Base-by-base conservation (phyloP, 257 asterid genomes). In the Salvia hispanica region DNA sequence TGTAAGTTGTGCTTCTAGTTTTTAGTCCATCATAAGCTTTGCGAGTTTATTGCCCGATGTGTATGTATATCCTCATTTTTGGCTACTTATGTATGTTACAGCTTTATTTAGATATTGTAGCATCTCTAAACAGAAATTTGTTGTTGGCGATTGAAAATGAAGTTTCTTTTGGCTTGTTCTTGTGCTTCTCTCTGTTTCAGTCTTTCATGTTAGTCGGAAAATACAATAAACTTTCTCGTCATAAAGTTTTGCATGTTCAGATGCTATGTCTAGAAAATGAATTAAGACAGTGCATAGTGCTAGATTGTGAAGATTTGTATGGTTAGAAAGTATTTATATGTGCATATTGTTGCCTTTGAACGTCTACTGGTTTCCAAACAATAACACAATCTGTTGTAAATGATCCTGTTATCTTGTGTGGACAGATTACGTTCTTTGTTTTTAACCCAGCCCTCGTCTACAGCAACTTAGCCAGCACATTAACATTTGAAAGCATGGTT, bases 391-490 rank as follows among this genome's bases (percentile, higher is more conserved):
- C 1, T 36, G n/a, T 44, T n/a, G 21, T 15, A 13, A 40, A 52
- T 34, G 15, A 48, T 33, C 66, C 42, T 40, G 54, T 46, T 47
- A 28, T 62, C 36, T 53, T 56, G 13, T 52, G 47, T 59, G 14
- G 55, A 72, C 95, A 89, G 98, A 70, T 92, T 44, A 80, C 81
- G 18, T 92, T 89, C 80, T 90, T 34, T 53, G 95, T 90, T 12
- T 88, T 89, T 70, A 92, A 76, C 82, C 96, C 96, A 3, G 84
- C 96, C 5, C 89, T 92, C 6, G 88, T 92, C 68, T 79, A 77
- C 73, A 88, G 98, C 92, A 84, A 84, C 83, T 79, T 92, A 77
- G 91, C 97, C 65, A 80, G 80, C 81, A 80, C 96, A 25, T 82
- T 90, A 71, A 92, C 98, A 14, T 84, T 72, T 47, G 84, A 88